Base-by-base conservation (phyloP, 1,284 basidiomycete genomes). In the Blastosporella zonata region DNA sequence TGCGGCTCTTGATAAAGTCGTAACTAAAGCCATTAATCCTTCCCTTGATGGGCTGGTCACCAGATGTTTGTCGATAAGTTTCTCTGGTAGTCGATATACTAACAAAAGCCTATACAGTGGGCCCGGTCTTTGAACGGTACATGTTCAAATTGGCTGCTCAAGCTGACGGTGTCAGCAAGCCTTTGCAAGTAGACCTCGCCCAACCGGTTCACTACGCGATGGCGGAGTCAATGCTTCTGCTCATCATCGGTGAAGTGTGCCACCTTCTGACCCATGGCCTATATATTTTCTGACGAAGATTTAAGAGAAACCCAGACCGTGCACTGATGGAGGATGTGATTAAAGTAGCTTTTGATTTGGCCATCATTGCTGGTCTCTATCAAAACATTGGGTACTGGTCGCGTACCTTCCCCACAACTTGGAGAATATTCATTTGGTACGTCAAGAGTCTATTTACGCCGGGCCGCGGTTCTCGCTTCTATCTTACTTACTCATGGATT, bases 151-250 rank as follows among this genome's bases (percentile, higher is more conserved):
- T 50, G 25, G 49, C 49, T 1, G 22, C 43, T 29, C 49, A 40
- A 1, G 49, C 49, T 28, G 39, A 46, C 9, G 31, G 27, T 9
- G 9, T 44, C 5, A 22, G 12, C 0, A 33, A 36, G 12, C 49
- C 49, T 12, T 25, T 43, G 3, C 49, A 38, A 12, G 39, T 50
- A 1, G 49, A 50, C 0, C 25, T 50, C 9, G 34, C 49, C 23
- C 33, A 29, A 25, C 31, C 38, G 3, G 49, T 50, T n/a, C 43
- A 45, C 13, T 18, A 50, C 7, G 49, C 49, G 0, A 46, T 50
- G 49, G 49, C 49, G 5, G 49, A 50, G 21, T 46, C 49, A n/a
- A 50, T 50, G 49, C 38, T 50, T 3, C 13, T 50, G 20, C 49
- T 50, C 33, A 50, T 50, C 33, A 50, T 50, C 10, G 49, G 49